Evolutionary conservation across 805 yeast genomes (phyloP), one percentile per base, ranked within the genome.

Genomic region (Kazachstania kunashirensis): DNA sequence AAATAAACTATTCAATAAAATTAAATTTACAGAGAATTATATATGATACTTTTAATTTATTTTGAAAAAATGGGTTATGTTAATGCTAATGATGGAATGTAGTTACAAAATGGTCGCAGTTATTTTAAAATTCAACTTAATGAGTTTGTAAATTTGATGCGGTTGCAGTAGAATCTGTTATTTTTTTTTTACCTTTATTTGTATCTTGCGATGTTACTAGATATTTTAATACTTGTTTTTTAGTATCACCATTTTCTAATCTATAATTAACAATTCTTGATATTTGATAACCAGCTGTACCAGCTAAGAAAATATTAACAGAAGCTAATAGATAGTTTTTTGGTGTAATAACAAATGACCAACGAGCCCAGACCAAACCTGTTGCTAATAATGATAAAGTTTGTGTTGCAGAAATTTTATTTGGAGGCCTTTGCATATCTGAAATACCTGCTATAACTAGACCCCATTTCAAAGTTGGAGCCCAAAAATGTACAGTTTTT

Each of bases 401-500:
- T 38, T 61, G 65, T 17, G 95, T 79, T 40, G 96, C 96, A 25
- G 92, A 79, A 34, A 89, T 70, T 52, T 79, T 79, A 53, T 89
- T 96, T 27, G 85, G 95, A 2, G 98, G 97, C 65, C 97, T 79
- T 45, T 74, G 70, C 44, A 81, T 66, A 61, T 89, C 98, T 53
- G 71, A 79, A 44, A 84, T 68, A 40, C 98, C 97, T 12, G 98
- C 98, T 49, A 85, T 50, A 20, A 92, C 97, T 43, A 89, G 69
- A 12, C 83, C 70, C 98, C 98, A 89, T 54, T 75, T 75, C 59
- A 75, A 53, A 30, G 75, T 73, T 9, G 81, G 81, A 4, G 80
- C 80, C 98, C 98, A 89, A 64, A 89, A 89, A 58, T 89, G 98
- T 39, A 92, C 88, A n/a, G 98, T 89, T 57, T 66, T 78, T 28